phyloP scores from a whole-genome alignment of 2,329 filamentous ascomycete genomes.

The Cladosporium sp. region DNA sequence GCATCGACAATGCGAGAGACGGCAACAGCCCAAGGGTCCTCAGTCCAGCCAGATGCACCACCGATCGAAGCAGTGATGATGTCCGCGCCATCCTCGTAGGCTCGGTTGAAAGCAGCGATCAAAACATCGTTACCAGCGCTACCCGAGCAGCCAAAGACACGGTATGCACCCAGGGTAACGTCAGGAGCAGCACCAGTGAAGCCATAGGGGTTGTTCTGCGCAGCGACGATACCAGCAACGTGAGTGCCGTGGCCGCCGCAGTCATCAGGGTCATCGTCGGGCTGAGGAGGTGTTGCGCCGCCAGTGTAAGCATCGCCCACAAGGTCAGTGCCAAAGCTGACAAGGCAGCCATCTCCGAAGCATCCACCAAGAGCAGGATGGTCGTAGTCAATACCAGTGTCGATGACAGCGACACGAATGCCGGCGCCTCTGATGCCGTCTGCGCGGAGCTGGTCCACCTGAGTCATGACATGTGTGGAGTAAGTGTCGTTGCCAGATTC shows the following conservation, averaged over 20 bases:
- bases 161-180: conserved; percentile 53
- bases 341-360: conserved; percentile 56
- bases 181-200: conserved; percentile 55
- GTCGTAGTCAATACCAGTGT: conserved; percentile 52
- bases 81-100: conserved; percentile 48
- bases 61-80: conserved; percentile 37
- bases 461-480: conserved; percentile 32
- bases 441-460: conserved; percentile 36
- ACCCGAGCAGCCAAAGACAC: conserved; percentile 54
- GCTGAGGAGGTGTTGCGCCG: conserved; percentile 36
- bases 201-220: conserved; percentile 49
- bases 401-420: conserved; percentile 40
- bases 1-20: conserved; percentile 40
- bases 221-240: conserved; percentile 59
- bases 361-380: conserved; percentile 61
- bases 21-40: conserved; percentile 37
- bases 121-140: conserved; percentile 52
- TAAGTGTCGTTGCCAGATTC: conserved; percentile 21
- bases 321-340: conserved; percentile 54
- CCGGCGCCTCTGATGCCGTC: conserved; percentile 45
- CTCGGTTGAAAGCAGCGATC: conserved; percentile 55
- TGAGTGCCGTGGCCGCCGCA: conserved; percentile 58
- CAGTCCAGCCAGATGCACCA: conserved; percentile 30
- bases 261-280: conserved; percentile 50
- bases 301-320: conserved; percentile 47